Evolutionary conservation across 2,329 filamentous ascomycete species (phyloP), one percentile per base, ranked within the genome.

Genomic region (Hymenoscyphus fructigenus): DNA sequence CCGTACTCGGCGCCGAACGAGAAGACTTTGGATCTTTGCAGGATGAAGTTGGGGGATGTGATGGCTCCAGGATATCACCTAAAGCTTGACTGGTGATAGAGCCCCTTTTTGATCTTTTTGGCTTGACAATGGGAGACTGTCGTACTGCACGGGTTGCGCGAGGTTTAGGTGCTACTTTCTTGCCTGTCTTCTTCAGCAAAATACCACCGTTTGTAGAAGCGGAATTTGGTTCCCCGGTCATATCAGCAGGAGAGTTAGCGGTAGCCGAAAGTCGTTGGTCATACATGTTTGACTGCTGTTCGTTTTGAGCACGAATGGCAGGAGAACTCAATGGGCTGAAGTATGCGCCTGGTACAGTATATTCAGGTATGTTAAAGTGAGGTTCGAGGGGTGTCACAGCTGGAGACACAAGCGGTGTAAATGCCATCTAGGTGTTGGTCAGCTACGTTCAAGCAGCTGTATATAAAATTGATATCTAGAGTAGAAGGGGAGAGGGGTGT

Each of bases 311-410:
- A 75, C 91, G 89, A 20, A 95, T 80, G 3, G 91, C 91, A 1
- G 91, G 91, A 17, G 91, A 95, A 5, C 90, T 93, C 59, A 95
- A 82, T 10, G 91, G 91, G 74, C 91, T 95, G 75, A 95, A 93
- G 78, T 93, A 94, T 38, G 90, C 85, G 41, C 85, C 85, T 0
- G 89, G 88, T 3, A 91, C 82, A 57, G 84, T 81, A 57, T 75
- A 76, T 62, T 86, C 83, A 14, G 81, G 80, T 50, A 79, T 75
- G 70, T 75, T 76, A 74, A 91, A 92, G 68, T 89, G 87, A 53
- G 85, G 82, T 73, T 93, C 91, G 60, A 93, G 82, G 26, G 91
- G 91, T 1, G 91, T 93, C 55, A 94, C 91, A 4, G 91, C 91
- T n/a, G 91, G 91, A 20, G 91, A 93, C 12, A 91, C 91, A 34